phyloP scores from a whole-genome alignment of 2,329 filamentous ascomycete species.

The Venturia aucupariae region DNA sequence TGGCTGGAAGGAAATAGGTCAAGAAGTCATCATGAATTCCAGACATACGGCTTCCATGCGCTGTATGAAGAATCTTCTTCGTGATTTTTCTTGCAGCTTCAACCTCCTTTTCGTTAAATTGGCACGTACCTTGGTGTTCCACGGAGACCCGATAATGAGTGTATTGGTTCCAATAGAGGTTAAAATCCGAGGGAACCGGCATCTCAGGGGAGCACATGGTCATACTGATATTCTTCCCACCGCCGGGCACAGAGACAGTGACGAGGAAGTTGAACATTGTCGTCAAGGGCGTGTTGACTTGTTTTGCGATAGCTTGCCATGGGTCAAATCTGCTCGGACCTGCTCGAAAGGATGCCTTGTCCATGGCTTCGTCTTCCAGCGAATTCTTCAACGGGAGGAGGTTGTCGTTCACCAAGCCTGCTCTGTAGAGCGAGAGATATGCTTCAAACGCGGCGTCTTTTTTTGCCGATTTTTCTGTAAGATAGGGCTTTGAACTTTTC shows the following conservation, averaged over 20 bases:
- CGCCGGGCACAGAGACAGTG: neutral
- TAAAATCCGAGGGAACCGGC: conserved; percentile 19
- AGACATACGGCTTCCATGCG: neutral
- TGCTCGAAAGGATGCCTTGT: neutral
- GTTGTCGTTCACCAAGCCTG: conserved; percentile 67
- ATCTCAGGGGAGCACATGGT: conserved; percentile 21
- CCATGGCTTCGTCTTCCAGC: conserved; percentile 14
- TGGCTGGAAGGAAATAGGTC: neutral
- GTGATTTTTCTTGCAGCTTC: neutral
- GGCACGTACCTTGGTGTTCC: neutral
- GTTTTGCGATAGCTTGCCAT: conserved; percentile 2
- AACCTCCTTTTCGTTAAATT: neutral
- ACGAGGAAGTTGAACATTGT: neutral
- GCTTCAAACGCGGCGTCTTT: conserved; percentile 80
- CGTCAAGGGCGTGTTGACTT: neutral
- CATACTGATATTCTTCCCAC: neutral
- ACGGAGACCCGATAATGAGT: conserved; percentile 17
- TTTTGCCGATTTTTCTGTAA: conserved; percentile 59
- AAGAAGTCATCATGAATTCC: neutral
- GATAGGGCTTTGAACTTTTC: conserved; percentile 50
- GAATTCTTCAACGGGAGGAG: conserved; percentile 49
- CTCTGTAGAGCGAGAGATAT: conserved; percentile 59
- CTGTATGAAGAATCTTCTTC: neutral
- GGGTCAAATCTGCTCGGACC: conserved; percentile 5
- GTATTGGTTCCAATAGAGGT: conserved; percentile 26